phyloP scores from a whole-genome alignment of 2,329 filamentous ascomycete species.

The Emergomyces pasteurianus region DNA sequence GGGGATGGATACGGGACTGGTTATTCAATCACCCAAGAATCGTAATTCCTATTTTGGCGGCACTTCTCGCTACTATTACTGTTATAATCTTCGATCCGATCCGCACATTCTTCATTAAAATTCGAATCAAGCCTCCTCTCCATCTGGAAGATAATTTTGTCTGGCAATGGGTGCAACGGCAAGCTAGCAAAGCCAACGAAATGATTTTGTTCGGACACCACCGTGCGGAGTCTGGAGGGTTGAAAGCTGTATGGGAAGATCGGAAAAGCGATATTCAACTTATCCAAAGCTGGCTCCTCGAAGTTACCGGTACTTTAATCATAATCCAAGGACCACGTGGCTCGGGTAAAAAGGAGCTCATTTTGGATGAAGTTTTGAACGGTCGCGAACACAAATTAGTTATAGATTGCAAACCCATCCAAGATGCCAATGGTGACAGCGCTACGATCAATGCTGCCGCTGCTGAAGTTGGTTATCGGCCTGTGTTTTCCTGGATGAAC shows the following conservation, averaged over 20 bases:
- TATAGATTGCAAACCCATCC: conserved; percentile 86
- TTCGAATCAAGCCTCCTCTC: conserved; percentile 69
- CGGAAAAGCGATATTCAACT: conserved; percentile 70
- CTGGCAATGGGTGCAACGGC: conserved; percentile 70
- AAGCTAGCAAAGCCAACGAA: conserved; percentile 37
- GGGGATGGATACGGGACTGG: conserved; percentile 78
- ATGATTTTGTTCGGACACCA: conserved; percentile 31
- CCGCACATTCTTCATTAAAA: conserved; percentile 80
- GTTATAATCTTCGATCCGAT: conserved; percentile 91
- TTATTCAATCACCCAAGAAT: conserved; percentile 74
- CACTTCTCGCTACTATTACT: conserved; percentile 67
- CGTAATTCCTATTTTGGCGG: conserved; percentile 71
- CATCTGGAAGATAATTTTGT: conserved; percentile 60
- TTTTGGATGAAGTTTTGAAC: conserved; percentile 71
- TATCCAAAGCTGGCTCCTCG: conserved; percentile 73
- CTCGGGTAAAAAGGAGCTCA: conserved; percentile 78
- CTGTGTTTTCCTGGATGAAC: conserved; percentile 94
- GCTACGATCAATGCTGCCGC: conserved; percentile 75
- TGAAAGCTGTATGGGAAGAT: conserved; percentile 79
- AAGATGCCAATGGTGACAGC: conserved; percentile 79
- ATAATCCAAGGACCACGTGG: conserved; percentile 86
- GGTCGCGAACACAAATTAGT: conserved; percentile 65
- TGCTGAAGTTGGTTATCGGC: conserved; percentile 73
- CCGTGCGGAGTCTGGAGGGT: conserved; percentile 50
- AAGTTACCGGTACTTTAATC: conserved; percentile 83